Conservation (phyloP, 306 rosid species). For the Gastrolobium villosum region DNA sequence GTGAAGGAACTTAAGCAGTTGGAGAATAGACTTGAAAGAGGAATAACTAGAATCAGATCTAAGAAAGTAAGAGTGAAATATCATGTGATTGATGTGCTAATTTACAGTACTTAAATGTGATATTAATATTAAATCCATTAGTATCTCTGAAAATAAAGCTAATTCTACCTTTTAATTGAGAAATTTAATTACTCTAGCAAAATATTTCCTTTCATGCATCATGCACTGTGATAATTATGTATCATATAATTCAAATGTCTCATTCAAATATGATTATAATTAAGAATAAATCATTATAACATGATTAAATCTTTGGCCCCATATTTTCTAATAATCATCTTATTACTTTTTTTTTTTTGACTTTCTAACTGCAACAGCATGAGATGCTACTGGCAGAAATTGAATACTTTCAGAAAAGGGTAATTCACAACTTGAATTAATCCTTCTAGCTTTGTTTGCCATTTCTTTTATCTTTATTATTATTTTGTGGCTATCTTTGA, state of each 20-base stretch:
- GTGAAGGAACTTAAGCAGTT: constrained; percentile 90
- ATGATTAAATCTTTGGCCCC: not conserved
- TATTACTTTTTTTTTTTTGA: not conserved
- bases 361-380: constrained; percentile 54
- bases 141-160: not conserved
- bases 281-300: not conserved
- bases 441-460: not conserved
- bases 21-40: constrained; percentile 90
- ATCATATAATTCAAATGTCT: no score
- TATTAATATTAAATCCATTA: not conserved
- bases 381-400: constrained; percentile 88
- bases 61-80: constrained; percentile 69
- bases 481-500: not conserved
- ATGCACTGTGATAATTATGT: no score
- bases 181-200: not conserved
- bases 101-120: not conserved
- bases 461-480: not conserved
- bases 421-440: constrained; percentile 34
- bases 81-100: not conserved
- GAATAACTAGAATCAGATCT: constrained; percentile 83
- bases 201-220: not conserved
- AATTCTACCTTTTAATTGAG: not conserved
- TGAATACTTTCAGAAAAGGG: constrained; percentile 89
- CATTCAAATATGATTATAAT: not conserved
- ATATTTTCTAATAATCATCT: not conserved